A percentile compares a stretch with the other conserved stretches of the same genome.
phyloP scores from a whole-genome alignment of 73 alveolate species.

The Stentor roeselii region DNA sequence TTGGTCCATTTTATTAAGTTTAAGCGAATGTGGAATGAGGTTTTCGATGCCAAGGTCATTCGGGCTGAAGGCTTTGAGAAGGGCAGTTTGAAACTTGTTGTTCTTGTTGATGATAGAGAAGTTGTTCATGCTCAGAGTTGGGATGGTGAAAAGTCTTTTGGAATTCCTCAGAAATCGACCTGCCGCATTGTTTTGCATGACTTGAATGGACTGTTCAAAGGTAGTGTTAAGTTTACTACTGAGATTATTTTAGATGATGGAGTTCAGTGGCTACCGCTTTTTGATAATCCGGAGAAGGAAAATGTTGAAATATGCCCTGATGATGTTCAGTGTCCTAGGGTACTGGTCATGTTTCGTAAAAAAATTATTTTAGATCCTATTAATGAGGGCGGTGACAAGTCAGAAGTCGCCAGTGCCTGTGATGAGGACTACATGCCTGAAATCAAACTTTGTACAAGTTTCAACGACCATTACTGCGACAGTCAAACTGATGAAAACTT shows the following conservation, averaged over 20 bases:
- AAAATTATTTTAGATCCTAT: neutral
- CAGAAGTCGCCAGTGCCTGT: neutral
- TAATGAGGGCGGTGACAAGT: neutral
- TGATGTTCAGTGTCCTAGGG: neutral
- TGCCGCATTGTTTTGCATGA: neutral
- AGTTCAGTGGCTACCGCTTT: neutral
- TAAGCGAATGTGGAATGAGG: neutral
- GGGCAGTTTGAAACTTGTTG: neutral
- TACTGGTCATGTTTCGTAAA: neutral
- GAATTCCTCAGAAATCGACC: neutral
- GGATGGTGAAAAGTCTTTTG: neutral
- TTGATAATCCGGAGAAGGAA: neutral
- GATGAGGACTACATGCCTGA: neutral
- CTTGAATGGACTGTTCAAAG: no score
- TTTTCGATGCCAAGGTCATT: neutral
- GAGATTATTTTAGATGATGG: neutral
- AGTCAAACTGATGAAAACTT: neutral
- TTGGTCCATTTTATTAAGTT: neutral
- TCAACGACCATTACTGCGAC: neutral
- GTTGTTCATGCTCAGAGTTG: neutral
- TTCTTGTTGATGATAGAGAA: neutral
- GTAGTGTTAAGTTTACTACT: neutral
- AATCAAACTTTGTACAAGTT: neutral
- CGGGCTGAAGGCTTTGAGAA: neutral
- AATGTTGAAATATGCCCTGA: neutral